Evolutionary conservation across 2,329 filamentous ascomycete genomes (phyloP).

Genomic region (Colletotrichum plurivorum): DNA sequence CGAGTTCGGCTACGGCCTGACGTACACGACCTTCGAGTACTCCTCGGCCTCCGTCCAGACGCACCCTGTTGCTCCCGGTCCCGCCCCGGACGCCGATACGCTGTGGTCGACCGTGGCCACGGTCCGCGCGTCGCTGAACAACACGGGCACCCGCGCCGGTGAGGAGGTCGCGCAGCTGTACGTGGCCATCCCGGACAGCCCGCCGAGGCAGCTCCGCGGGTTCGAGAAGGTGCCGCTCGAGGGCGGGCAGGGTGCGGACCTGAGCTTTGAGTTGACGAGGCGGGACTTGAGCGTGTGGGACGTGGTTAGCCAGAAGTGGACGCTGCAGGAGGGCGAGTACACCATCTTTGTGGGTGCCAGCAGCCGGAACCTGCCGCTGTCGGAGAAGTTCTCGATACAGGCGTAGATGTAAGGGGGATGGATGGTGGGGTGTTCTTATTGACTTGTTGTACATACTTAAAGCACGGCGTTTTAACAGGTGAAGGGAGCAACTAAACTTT

Average conservation of each 20-base stretch:
- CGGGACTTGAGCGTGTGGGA: conserved; percentile 79
- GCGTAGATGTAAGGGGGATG: too few relatives aligned
- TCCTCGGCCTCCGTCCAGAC: conserved; percentile 54
- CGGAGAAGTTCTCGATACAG: conserved; percentile 18
- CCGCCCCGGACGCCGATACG: conserved; percentile 59
- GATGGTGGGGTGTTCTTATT: too few relatives aligned
- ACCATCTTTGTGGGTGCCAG: conserved; percentile 62
- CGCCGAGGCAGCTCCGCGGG: conserved; percentile 72
- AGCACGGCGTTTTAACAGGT: too few relatives aligned
- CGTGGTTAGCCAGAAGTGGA: conserved; percentile 72
- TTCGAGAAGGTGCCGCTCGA: conserved; percentile 57
- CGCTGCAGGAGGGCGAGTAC: conserved; percentile 61
- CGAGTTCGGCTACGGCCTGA: conserved; percentile 70
- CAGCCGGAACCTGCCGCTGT: conserved; percentile 60
- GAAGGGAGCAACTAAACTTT: neutral
- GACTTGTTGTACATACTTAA: too few relatives aligned
- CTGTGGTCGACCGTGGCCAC: conserved; percentile 62
- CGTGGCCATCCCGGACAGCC: conserved; percentile 60
- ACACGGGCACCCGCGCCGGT: conserved; percentile 58
- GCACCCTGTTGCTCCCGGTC: conserved; percentile 43
- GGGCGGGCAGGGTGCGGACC: conserved; percentile 45
- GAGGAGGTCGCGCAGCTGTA: conserved; percentile 66
- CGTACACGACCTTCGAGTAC: conserved; percentile 69
- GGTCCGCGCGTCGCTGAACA: conserved; percentile 56
- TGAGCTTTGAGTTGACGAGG: conserved; percentile 69